A percentile compares a stretch with the other conserved stretches of the same genome.
These are phyloP conservation scores for Glonium stellatum DNA, from an alignment of 495 filamentous ascomycete genomes.

Conservation along the genomic window DNA sequence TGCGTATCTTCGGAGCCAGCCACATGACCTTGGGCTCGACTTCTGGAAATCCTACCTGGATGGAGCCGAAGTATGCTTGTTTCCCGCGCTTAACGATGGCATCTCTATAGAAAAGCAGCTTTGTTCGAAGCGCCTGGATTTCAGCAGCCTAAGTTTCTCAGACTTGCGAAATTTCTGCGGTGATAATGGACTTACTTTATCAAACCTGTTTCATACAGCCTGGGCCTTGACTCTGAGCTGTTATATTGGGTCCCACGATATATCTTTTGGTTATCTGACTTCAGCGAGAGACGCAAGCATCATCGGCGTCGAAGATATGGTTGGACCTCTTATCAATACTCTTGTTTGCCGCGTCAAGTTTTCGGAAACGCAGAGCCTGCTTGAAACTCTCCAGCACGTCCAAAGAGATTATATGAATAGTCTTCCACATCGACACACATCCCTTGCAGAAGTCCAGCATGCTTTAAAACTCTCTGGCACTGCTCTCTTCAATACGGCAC, in stretches of 20 bases:
- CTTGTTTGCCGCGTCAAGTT: slow-evolving; percentile 29
- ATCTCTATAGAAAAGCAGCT: no score
- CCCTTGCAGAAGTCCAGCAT: no score
- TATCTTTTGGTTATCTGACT: slow-evolving; percentile 26
- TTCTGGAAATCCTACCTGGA: slow-evolving; percentile 50
- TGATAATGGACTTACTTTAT: slow-evolving; percentile 15
- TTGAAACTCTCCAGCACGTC: no score
- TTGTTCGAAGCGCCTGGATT: no score
- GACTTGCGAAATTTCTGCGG: no score
- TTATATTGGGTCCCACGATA: slow-evolving; percentile 20
- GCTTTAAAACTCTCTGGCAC: no score
- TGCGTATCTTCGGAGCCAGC: slow-evolving; percentile 38
- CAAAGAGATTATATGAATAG: slow-evolving; percentile 26
- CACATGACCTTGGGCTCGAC: slow-evolving; percentile 38
- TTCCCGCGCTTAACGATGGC: slow-evolving; percentile 46
- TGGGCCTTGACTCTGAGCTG: slow-evolving; percentile 25
- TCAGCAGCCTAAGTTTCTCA: no score
- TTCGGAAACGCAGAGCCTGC: no score
- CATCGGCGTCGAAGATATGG: slow-evolving; percentile 43
- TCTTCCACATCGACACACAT: slow-evolving; percentile 27
- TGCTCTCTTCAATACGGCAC: no score
- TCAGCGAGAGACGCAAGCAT: slow-evolving; percentile 44
- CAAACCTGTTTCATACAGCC: slow-evolving; percentile 17
- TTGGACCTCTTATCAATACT: slow-evolving; percentile 44
- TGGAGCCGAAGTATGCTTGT: slow-evolving; percentile 44